phyloP scores from a whole-genome alignment of 2,329 filamentous ascomycete species.

The Magnaporthales sp. region DNA sequence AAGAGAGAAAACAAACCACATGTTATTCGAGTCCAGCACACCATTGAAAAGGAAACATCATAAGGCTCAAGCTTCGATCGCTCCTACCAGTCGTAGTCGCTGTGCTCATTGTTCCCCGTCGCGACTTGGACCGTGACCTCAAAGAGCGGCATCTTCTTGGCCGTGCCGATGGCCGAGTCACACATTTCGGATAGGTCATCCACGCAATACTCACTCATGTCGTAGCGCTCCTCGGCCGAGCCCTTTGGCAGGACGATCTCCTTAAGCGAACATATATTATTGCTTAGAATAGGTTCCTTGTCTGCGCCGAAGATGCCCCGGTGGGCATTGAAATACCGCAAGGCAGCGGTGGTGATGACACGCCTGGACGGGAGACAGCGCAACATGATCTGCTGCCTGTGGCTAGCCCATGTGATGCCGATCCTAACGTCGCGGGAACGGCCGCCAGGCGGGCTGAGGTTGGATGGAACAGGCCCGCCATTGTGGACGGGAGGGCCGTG shows the following conservation, averaged over 20 bases:
- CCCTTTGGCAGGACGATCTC: not conserved
- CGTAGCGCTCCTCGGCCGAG: conserved; percentile 16
- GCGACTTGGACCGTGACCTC: conserved; percentile 17
- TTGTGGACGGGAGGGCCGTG: no score
- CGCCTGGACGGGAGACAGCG: not conserved
- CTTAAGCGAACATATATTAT: not conserved
- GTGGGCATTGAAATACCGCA: conserved; percentile 24
- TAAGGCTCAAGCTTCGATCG: no score
- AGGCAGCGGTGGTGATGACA: conserved; percentile 10
- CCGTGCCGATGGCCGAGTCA: not conserved
- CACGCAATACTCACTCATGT: conserved; percentile 18
- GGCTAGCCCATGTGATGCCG: conserved; percentile 12
- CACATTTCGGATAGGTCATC: conserved; percentile 21
- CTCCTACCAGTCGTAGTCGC: not conserved
- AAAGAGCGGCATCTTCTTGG: conserved; percentile 16
- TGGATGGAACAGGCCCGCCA: no score
- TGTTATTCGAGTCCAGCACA: no score
- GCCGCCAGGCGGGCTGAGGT: not conserved
- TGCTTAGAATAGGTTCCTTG: not conserved
- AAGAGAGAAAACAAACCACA: not conserved
- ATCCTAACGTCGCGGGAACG: conserved; percentile 11
- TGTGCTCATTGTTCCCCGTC: not conserved
- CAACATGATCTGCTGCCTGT: conserved; percentile 11
- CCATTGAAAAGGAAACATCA: not conserved
- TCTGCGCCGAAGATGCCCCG: conserved; percentile 6